Conservation (phyloP, 352 stramenopile genomes). For the Bremia lactucae region DNA sequence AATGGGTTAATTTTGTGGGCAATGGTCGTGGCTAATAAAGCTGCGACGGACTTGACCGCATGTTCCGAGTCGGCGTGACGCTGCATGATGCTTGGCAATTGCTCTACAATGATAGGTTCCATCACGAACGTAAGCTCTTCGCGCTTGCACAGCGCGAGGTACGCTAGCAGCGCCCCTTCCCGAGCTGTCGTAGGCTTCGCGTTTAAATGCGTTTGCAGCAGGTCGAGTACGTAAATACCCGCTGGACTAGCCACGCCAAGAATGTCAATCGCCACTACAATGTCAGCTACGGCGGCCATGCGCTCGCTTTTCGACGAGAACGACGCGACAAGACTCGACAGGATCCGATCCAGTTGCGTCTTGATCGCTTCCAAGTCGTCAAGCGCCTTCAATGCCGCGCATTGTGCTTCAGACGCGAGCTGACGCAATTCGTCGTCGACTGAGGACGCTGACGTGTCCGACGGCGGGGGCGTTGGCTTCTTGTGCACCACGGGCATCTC, state of each 20-base stretch:
- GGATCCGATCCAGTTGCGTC: conserved; percentile 25
- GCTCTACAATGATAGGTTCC: conserved; percentile 46
- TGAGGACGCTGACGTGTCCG: conserved; percentile 27
- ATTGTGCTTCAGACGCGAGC: conserved; percentile 35
- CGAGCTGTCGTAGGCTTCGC: conserved; percentile 39
- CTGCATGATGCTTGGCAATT: conserved; percentile 41
- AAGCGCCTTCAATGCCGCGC: conserved; percentile 22
- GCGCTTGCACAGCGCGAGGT: conserved; percentile 33
- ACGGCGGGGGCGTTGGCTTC: conserved; percentile 16
- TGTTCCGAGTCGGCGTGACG: conserved; percentile 56
- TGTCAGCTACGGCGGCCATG: conserved; percentile 31
- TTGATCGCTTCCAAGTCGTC: conserved; percentile 26
- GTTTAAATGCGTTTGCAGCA: conserved; percentile 28
- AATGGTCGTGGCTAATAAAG: conserved; percentile 22
- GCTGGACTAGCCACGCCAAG: conserved; percentile 25
- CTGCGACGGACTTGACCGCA: conserved; percentile 33
- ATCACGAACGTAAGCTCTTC: conserved; percentile 35
- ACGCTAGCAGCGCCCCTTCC: conserved; percentile 38
- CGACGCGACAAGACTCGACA: conserved; percentile 32
- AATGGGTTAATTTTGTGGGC: conserved; percentile 41
- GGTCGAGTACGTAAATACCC: conserved; percentile 33
- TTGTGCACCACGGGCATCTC: conserved; percentile 12
- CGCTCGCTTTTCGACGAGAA: conserved; percentile 28
- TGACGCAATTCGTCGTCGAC: conserved; percentile 26
- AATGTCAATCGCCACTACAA: conserved; percentile 36